Evolutionary conservation across 2,329 filamentous ascomycete species (phyloP).

Genomic region (Neopestalotiopsis sp.): DNA sequence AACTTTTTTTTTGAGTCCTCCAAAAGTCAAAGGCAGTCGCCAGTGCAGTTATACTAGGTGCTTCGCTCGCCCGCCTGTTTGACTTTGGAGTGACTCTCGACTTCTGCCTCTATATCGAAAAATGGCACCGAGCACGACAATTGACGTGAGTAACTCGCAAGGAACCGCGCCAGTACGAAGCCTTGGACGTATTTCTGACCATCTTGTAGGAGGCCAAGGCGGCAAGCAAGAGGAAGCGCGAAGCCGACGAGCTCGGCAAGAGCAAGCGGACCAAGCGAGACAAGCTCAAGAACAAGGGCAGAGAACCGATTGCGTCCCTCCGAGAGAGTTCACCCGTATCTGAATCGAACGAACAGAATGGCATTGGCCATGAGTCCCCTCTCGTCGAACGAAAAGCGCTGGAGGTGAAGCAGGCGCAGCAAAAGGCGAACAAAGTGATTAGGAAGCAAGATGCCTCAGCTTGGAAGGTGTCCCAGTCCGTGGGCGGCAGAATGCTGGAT

Average conservation of each 20-base stretch:
- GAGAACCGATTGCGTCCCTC: slow-evolving; percentile 17
- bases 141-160: slow-evolving; percentile 28
- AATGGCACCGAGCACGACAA: slow-evolving; percentile 31
- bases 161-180: neutral
- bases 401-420: slow-evolving; percentile 17
- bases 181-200: slow-evolving; percentile 19
- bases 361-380: neutral
- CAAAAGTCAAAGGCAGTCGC: neutral
- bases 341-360: neutral
- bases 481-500: slow-evolving; percentile 69
- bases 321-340: slow-evolving; percentile 1
- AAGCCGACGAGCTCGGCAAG: slow-evolving; percentile 45
- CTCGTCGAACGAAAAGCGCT: slow-evolving; percentile 14
- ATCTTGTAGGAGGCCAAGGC: slow-evolving; percentile 37
- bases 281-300: slow-evolving; percentile 23
- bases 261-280: slow-evolving; percentile 47
- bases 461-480: slow-evolving; percentile 68
- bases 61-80: neutral
- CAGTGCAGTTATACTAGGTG: neutral
- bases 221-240: slow-evolving; percentile 53
- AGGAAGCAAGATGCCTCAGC: slow-evolving; percentile 22
- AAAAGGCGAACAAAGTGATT: slow-evolving; percentile 16
- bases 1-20: slow-evolving; percentile 16
- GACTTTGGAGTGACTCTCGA: slow-evolving; percentile 11
- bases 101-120: slow-evolving; percentile 7